Evolutionary conservation across 371 early-diverging fungal genomes (phyloP), one percentile per base, ranked within the genome.

Genomic region (Rhizomucor pusillus): DNA sequence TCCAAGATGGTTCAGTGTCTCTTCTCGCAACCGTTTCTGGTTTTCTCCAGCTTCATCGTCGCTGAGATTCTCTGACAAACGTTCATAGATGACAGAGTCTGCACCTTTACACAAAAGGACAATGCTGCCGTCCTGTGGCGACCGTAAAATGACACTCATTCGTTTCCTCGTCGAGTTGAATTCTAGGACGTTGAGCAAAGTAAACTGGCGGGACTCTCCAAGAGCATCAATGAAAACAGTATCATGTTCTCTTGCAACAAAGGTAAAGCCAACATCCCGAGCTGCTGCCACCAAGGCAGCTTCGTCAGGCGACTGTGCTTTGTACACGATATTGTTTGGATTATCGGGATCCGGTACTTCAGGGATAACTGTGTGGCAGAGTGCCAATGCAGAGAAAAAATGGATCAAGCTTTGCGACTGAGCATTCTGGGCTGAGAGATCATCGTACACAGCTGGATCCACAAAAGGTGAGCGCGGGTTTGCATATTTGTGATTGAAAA

Each of bases 281-380:
- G 95, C 95, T 3, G 93, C 90, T 1, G 85, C 87, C 0, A 96
- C 95, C 43, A 97, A 71, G 0, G 97, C 97, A 54, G 87, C 90
- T 67, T 98, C 98, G 62, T 98, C 98, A 1, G 98, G 98, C 1
- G 94, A 93, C 7, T 92, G 84, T 0, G 94, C 91, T 64, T 94
- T 92, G 71, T 92, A 96, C 44, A 69, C 79, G 43, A 86, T 66
- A 11, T 68, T 60, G 50, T 73, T 68, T 14, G 69, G 63, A 40
- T 81, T 75, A 0, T 66, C 58, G 33, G 69, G 60, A 40, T 75
- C 77, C 24, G 75, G 71, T 6, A 69, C 45, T 47, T 80, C 79
- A 1, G 88, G 88, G 57, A 94, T 89, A 24, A 90, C 95, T 1
- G 94, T 93, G 60, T 98, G 97, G 63, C 98, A 98, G 5, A 96